These are phyloP conservation scores for Actinomucor elegans DNA, from an alignment of 371 early-diverging fungal genomes.

Conservation along the genomic window DNA sequence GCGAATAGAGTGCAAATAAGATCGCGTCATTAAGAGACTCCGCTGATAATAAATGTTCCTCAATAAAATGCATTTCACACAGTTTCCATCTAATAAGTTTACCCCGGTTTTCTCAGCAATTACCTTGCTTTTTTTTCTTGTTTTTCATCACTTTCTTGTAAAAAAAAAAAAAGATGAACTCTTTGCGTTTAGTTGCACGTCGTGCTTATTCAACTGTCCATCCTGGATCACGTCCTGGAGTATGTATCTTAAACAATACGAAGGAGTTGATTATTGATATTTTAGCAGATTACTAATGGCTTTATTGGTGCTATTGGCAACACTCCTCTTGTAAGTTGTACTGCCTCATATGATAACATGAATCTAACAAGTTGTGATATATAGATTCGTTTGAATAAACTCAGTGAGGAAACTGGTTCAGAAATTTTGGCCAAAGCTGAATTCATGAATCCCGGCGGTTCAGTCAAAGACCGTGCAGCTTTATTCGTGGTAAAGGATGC, in stretches of 20 bases:
- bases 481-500: slow-evolving; percentile 92
- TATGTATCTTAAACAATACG: slow-evolving; percentile 6
- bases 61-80: neutral
- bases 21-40: slow-evolving; percentile 3
- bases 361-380: too few relatives aligned
- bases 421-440: slow-evolving; percentile 93
- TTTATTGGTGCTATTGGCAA: slow-evolving; percentile 93
- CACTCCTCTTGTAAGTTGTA: slow-evolving; percentile 80
- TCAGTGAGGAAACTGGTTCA: slow-evolving; percentile 85
- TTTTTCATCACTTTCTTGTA: neutral
- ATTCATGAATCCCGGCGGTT: slow-evolving; percentile 98
- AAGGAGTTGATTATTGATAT: neutral
- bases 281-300: slow-evolving; percentile 61
- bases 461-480: slow-evolving; percentile 96
- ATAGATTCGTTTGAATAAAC: slow-evolving; percentile 70
- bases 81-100: slow-evolving; percentile 1
- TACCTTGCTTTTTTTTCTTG: neutral
- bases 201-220: slow-evolving; percentile 48
- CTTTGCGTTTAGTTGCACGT: slow-evolving; percentile 34
- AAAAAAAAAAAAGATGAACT: too few relatives aligned
- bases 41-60: neutral
- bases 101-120: slow-evolving; percentile 1
- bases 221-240: slow-evolving; percentile 46
- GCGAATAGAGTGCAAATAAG: neutral
- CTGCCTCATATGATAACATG: neutral